phyloP scores from a whole-genome alignment of 2,329 filamentous ascomycete genomes.

The Elsinoe necatrix region DNA sequence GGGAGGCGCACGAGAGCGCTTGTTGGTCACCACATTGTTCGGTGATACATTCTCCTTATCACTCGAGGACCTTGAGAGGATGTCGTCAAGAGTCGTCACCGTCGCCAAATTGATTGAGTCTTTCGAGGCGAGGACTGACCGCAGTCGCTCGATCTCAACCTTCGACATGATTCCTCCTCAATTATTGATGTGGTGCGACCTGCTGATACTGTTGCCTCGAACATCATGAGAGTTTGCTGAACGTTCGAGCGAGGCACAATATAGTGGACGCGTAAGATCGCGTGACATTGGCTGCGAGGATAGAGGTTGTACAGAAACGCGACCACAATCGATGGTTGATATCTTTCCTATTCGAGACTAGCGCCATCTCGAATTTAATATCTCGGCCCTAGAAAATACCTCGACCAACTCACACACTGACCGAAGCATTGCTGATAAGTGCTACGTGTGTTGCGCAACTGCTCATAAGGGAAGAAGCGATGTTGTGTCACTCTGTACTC shows the following conservation, averaged over 20 bases:
- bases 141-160: conserved; percentile 3
- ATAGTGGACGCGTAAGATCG: background rate
- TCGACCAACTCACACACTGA: no score
- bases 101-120: background rate
- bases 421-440: no score
- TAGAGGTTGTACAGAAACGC: background rate
- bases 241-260: background rate
- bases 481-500: background rate
- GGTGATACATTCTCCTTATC: conserved; percentile 2
- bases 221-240: background rate
- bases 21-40: background rate
- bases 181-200: background rate
- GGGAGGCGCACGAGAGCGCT: background rate
- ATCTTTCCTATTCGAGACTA: conserved; percentile 13
- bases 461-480: background rate
- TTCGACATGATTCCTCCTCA: background rate
- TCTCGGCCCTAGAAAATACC: conserved; percentile 9
- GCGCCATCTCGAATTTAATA: background rate
- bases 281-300: background rate
- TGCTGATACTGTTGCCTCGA: background rate
- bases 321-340: background rate
- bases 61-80: background rate
- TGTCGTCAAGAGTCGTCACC: background rate
- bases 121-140: background rate
- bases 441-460: no score